Percentiles rank a stretch among this genome's conserved stretches.
Evolutionary conservation across 2,329 filamentous ascomycete species (phyloP).

Genomic region (Zelopaecilomyces penicillatus): DNA sequence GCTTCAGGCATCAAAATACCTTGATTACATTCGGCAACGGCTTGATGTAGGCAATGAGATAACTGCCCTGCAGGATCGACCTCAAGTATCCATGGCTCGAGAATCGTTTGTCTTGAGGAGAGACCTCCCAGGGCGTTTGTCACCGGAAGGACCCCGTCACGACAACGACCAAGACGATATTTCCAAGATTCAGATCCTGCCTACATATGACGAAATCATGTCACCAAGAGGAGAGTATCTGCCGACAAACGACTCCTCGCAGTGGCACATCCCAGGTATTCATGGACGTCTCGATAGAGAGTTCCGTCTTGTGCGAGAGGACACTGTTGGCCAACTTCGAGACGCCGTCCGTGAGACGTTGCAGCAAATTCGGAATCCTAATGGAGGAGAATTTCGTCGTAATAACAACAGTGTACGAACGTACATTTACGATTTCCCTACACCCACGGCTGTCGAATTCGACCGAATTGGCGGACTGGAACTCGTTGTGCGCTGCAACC

Average conservation of each 20-base stretch:
- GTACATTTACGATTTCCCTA: constrained; percentile 19
- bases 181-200: constrained; percentile 37
- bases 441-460: constrained; percentile 24
- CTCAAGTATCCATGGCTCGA: constrained; percentile 8
- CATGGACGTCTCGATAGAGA: constrained; percentile 43
- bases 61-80: constrained; percentile 8
- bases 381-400: constrained; percentile 1
- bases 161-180: constrained; percentile 43
- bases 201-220: constrained; percentile 39
- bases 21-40: constrained; percentile 23
- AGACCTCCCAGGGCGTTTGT: constrained; percentile 26
- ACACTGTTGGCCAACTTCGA: constrained; percentile 44
- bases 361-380: constrained; percentile 18
- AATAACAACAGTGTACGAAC: constrained; percentile 21
- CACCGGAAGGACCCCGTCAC: constrained; percentile 29
- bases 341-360: constrained; percentile 37
- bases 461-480: constrained; percentile 33
- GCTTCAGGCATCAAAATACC: constrained; percentile 21
- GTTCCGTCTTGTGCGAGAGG: constrained; percentile 48
- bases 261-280: constrained; percentile 30
- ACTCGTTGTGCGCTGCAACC: constrained; percentile 35
- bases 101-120: constrained; percentile 22
- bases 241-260: constrained; percentile 27
- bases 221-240: constrained; percentile 36
- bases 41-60: constrained; percentile 21